Percentiles rank a stretch among this genome's conserved stretches.
Evolutionary conservation across 2,329 filamentous ascomycete species (phyloP).

Genomic region (Capronia coronata): DNA sequence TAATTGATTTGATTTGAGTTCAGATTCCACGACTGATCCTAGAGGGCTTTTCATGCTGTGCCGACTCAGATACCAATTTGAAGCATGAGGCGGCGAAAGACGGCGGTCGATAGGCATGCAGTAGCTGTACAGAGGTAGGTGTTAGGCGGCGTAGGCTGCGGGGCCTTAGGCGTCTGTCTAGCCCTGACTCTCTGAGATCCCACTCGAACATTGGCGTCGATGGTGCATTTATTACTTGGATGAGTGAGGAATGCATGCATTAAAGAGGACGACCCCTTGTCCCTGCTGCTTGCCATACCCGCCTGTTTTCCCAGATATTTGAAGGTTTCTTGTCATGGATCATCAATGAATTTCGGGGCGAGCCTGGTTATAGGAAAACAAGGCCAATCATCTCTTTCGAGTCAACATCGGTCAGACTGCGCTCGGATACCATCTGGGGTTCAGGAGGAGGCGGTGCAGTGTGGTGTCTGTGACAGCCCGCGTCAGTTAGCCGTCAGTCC

Average conservation of each 20-base stretch:
- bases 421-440: neutral
- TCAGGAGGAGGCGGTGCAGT: neutral
- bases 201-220: neutral
- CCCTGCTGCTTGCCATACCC: neutral
- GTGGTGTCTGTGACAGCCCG: neutral
- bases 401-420: neutral
- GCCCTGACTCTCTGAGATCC: conserved; percentile 10
- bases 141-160: conserved; percentile 13
- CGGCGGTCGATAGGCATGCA: no score
- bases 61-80: conserved; percentile 8
- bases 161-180: conserved; percentile 9
- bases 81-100: conserved; percentile 15
- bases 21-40: neutral
- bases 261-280: neutral
- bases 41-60: neutral
- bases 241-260: neutral
- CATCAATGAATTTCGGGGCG: neutral
- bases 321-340: neutral
- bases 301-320: neutral
- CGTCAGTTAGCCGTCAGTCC: neutral
- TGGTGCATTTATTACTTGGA: no score
- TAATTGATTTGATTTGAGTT: neutral
- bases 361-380: neutral
- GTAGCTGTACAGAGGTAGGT: no score
- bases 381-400: neutral